Evolutionary conservation across 2,329 filamentous ascomycete genomes (phyloP), one percentile per base, ranked within the genome.

Genomic region (Pezicula radicicola): DNA sequence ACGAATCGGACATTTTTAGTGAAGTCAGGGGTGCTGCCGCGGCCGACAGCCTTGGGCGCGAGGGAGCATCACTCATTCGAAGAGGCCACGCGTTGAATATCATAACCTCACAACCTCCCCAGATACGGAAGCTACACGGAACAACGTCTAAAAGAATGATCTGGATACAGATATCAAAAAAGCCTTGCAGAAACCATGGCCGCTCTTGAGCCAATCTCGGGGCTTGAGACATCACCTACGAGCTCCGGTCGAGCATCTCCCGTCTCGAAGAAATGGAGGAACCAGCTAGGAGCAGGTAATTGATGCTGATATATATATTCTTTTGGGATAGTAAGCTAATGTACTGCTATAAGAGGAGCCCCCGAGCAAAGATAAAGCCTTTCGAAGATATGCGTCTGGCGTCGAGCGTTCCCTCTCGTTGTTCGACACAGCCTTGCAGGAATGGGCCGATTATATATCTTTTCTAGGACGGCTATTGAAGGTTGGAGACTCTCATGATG

Each of bases 381-480:
- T 90, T 68, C 90, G 92, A 60, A 88, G 92, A 69, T 99, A 97
- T 82, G 91, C 91, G 42, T 83, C 87, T 46, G 88, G 85, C 53
- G 86, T 99, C 59, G 93, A 97, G 66, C 84, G 91, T 69, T 89
- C 91, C 33, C 79, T 99, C 56, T 83, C 88, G 43, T 79, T 96
- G 33, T 99, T 97, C 74, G 94, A 99, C 68, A 92, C 90, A 15
- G 85, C 91, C 28, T 78, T 97, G 61, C 91, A 97, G 72, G 94
- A 99, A 83, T 99, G 94, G 94, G 94, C 95, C 46, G 94, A 99
- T 73, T 99, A 99, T 68, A 99, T 99, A 65, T 96, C 93, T 16
- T 99, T 97, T 68, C 75, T 99, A 51, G 95, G 89, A 67, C 85
- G 91, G 56, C 78, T 99, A 46, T 77, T 96, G 56, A 97, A 97